Conservation (phyloP, 495 filamentous ascomycete species). For the Letharia lupina region DNA sequence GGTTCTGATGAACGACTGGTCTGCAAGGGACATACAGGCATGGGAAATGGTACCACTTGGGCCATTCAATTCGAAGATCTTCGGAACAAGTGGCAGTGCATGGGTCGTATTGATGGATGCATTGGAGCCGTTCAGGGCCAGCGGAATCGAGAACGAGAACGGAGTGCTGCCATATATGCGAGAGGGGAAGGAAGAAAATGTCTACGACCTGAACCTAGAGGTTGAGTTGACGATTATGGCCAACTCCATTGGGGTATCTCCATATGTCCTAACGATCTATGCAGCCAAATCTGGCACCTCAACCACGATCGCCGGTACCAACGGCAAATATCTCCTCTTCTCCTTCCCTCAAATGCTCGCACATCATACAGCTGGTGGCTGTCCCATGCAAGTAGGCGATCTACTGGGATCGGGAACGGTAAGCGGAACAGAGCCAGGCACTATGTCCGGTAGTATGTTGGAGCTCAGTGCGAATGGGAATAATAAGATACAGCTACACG, state of each 20-base stretch:
- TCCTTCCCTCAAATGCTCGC: conserved; percentile 94
- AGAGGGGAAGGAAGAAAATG: conserved; percentile 52
- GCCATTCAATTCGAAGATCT: conserved; percentile 89
- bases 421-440: conserved; percentile 54
- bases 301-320: conserved; percentile 57
- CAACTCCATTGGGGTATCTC: conserved; percentile 1
- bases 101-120: conserved; percentile 88
- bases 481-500: conserved; percentile 54
- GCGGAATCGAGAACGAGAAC: conserved; percentile 52
- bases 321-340: conserved; percentile 67
- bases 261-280: conserved; percentile 14
- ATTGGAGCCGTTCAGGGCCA: conserved; percentile 58
- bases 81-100: conserved; percentile 77
- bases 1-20: conserved; percentile 93
- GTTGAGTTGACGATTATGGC: conserved; percentile 60
- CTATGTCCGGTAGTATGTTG: conserved; percentile 61
- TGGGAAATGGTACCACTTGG: conserved; percentile 87
- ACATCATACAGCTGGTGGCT: conserved; percentile 82
- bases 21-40: conserved; percentile 77
- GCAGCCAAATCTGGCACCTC: conserved; percentile 49
- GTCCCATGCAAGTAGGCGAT: conserved; percentile 73
- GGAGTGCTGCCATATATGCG: conserved; percentile 60
- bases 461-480: conserved; percentile 69
- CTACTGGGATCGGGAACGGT: conserved; percentile 87
- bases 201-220: conserved; percentile 68